A percentile compares a stretch with the other conserved stretches of the same genome.
These are phyloP conservation scores for Tolypocladium endophyticum DNA, from an alignment of 2,329 filamentous ascomycete species.

Conservation along the genomic window DNA sequence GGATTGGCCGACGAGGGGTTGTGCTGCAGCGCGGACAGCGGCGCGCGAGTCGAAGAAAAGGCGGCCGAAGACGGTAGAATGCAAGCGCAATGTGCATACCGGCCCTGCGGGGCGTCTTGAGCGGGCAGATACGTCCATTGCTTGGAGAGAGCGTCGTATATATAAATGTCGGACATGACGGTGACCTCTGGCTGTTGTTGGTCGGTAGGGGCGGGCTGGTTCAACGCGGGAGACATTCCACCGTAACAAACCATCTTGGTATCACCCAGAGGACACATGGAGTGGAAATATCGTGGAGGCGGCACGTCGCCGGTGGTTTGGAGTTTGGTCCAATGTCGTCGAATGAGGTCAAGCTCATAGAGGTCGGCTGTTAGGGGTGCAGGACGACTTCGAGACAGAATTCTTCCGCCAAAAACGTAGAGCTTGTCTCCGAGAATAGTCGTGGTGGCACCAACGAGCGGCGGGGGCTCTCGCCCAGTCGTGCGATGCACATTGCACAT, in stretches of 20 bases:
- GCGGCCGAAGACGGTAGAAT: constrained; percentile 80
- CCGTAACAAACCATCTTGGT: constrained; percentile 97
- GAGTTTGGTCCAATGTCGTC: constrained; percentile 85
- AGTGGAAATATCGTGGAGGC: constrained; percentile 92
- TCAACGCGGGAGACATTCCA: constrained; percentile 79
- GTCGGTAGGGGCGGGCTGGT: constrained; percentile 32
- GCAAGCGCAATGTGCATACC: constrained; percentile 93
- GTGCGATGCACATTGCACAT: constrained; percentile 73
- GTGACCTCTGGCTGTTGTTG: constrained; percentile 71
- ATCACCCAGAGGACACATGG: constrained; percentile 84
- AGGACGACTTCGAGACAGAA: constrained; percentile 74
- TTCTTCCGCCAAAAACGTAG: constrained; percentile 89
- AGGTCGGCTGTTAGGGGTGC: constrained; percentile 76
- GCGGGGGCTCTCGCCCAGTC: constrained; percentile 82
- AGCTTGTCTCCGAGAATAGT: constrained; percentile 92
- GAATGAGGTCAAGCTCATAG: constrained; percentile 86
- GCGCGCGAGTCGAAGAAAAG: constrained; percentile 76
- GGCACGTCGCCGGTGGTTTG: constrained; percentile 78
- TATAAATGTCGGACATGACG: constrained; percentile 96
- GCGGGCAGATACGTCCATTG: constrained; percentile 80
- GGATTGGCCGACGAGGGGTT: constrained; percentile 75
- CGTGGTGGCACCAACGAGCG: constrained; percentile 87
- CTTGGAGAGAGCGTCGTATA: constrained; percentile 76
- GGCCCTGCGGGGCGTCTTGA: constrained; percentile 75
- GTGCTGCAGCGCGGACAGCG: constrained; percentile 78